A percentile compares a stretch with the other conserved stretches of the same genome.
phyloP scores from a whole-genome alignment of 2,329 filamentous ascomycete species.

The Knufia fluminis region DNA sequence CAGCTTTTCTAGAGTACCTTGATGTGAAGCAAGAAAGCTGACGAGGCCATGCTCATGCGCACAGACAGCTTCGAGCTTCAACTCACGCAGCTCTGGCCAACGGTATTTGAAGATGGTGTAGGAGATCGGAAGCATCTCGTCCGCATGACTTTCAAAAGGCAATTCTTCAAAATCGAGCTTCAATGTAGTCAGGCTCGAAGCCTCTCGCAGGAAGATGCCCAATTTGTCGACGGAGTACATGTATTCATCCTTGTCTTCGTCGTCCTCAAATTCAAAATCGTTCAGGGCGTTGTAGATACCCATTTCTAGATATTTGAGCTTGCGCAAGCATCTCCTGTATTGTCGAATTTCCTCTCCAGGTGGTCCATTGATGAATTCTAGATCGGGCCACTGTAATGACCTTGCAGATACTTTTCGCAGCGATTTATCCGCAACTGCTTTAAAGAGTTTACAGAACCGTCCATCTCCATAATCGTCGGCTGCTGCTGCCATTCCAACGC shows the following conservation, averaged over 20 bases:
- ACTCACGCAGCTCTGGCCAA: background rate
- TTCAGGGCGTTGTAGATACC: slow-evolving; percentile 1
- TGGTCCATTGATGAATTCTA: background rate
- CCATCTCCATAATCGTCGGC: background rate
- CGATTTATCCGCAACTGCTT: background rate
- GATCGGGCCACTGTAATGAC: slow-evolving; percentile 3
- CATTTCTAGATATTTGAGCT: slow-evolving; percentile 4
- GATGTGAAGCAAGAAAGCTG: background rate
- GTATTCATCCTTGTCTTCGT: background rate
- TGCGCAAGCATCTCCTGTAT: background rate
- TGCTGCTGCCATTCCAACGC: background rate
- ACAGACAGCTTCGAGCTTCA: slow-evolving; percentile 6
- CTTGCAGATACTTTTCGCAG: slow-evolving; percentile 1
- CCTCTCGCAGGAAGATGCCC: background rate
- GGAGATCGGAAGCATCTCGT: slow-evolving; percentile 6
- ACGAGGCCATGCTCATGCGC: background rate
- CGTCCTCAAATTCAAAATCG: background rate
- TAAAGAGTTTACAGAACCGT: slow-evolving; percentile 1
- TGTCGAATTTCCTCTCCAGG: background rate
- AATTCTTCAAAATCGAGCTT: slow-evolving; percentile 9
- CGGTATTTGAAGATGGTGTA: background rate
- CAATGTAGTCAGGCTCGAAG: background rate
- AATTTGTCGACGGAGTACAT: background rate
- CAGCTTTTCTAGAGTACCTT: background rate
- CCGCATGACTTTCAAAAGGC: background rate